A percentile compares a stretch with the other conserved stretches of the same genome.
Evolutionary conservation across 805 yeast species (phyloP).

Genomic region (Suhomyces tanzawaensis): DNA sequence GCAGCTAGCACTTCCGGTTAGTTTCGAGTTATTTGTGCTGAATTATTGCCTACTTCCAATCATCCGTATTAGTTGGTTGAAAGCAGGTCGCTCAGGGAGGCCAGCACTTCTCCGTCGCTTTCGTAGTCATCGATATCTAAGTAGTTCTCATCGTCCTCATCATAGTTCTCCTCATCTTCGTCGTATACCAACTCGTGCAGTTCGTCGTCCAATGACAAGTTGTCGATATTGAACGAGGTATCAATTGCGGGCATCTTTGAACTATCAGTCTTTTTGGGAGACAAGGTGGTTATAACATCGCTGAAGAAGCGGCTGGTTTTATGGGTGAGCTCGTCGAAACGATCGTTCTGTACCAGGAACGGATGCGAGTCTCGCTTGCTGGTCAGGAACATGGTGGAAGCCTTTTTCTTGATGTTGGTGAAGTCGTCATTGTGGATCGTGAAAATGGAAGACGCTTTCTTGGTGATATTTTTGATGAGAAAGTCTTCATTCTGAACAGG

Average conservation of each 20-base stretch:
- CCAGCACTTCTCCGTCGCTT: slow-evolving; percentile 15
- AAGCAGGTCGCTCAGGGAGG: too few species aligned
- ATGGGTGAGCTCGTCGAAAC: slow-evolving; percentile 17
- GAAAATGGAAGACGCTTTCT: slow-evolving; percentile 22
- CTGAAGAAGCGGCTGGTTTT: slow-evolving; percentile 27
- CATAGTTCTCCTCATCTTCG: slow-evolving; percentile 1
- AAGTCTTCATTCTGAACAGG: neutral
- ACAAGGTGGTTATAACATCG: slow-evolving; percentile 21
- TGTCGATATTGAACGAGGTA: slow-evolving; percentile 29
- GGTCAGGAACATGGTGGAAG: slow-evolving; percentile 8
- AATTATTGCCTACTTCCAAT: too few species aligned
- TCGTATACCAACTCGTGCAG: slow-evolving; percentile 1
- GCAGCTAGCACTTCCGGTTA: too few species aligned
- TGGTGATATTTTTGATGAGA: slow-evolving; percentile 3
- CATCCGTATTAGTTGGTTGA: too few species aligned
- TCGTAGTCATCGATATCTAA: slow-evolving; percentile 28
- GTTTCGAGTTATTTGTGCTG: too few species aligned
- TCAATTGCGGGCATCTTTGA: slow-evolving; percentile 11
- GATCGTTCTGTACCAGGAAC: slow-evolving; percentile 8
- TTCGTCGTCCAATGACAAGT: slow-evolving; percentile 9
- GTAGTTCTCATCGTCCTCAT: slow-evolving; percentile 8
- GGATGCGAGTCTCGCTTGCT: slow-evolving; percentile 4
- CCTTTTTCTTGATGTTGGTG: slow-evolving; percentile 6
- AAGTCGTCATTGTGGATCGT: slow-evolving; percentile 3
- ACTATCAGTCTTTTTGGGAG: slow-evolving; percentile 17